A percentile compares a stretch with the other conserved stretches of the same genome.
phyloP scores from a whole-genome alignment of 306 rosid species.

The Calophaca sinica region DNA sequence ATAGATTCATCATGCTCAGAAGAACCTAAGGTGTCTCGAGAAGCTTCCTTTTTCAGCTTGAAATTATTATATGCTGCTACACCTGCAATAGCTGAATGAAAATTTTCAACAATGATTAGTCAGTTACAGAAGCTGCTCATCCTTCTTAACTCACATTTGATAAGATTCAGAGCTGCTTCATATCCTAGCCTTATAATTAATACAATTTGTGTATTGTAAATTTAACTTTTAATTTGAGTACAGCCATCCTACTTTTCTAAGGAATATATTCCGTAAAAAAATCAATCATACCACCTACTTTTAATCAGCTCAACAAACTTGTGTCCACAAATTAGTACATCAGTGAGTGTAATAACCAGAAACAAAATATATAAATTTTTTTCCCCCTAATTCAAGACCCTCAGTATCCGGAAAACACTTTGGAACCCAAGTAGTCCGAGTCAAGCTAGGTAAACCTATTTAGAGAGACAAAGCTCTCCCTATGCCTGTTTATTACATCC shows the following conservation, averaged over 20 bases:
- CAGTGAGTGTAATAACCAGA: slow-evolving; percentile 15
- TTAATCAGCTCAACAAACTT: too few relatives aligned
- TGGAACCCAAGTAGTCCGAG: neutral
- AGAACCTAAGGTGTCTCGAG: slow-evolving; percentile 52
- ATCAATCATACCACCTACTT: too few relatives aligned
- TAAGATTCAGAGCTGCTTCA: slow-evolving; percentile 31
- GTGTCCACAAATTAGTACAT: slow-evolving; percentile 18
- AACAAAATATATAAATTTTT: slow-evolving; percentile 5
- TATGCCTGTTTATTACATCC: neutral
- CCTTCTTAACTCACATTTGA: slow-evolving; percentile 26
- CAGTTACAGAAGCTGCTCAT: slow-evolving; percentile 20
- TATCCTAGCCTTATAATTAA: slow-evolving; percentile 19
- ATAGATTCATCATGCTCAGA: slow-evolving; percentile 57
- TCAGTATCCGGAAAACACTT: neutral
- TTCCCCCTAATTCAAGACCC: slow-evolving; percentile 2
- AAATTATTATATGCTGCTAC: slow-evolving; percentile 94
- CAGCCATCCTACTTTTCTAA: slow-evolving; percentile 16
- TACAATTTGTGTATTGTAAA: slow-evolving; percentile 12
- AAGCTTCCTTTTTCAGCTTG: slow-evolving; percentile 82
- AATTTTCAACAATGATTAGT: slow-evolving; percentile 32
- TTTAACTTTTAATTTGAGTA: slow-evolving; percentile 23
- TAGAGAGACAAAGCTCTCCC: slow-evolving; percentile 14
- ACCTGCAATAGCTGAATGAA: slow-evolving; percentile 87
- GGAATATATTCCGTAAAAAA: slow-evolving; percentile 32
- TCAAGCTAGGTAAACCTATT: neutral